A percentile compares a stretch with the other conserved stretches of the same genome.
Evolutionary conservation across 108 stramenopile genomes (phyloP).

Genomic region (Skeletonema grethae): DNA sequence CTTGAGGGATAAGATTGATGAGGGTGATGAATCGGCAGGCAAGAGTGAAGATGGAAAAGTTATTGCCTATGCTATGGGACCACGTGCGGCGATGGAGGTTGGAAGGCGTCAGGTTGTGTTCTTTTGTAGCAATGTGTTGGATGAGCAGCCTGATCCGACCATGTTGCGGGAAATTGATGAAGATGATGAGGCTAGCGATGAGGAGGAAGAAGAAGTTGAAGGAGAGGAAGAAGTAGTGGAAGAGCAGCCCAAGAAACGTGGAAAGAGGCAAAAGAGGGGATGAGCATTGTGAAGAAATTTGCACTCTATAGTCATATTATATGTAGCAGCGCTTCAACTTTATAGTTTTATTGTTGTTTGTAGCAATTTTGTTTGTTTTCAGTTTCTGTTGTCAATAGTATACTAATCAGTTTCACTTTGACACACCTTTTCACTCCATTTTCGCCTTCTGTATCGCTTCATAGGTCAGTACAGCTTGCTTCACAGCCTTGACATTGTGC

Average conservation of each 20-base stretch:
- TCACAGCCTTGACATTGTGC: constrained; percentile 85
- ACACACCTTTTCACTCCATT: not conserved
- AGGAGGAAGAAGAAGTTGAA: constrained; percentile 43
- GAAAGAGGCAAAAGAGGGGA: constrained; percentile 5
- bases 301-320: not conserved
- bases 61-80: constrained; percentile 80
- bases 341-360: not conserved
- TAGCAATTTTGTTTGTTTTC: not conserved
- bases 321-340: not conserved
- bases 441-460: constrained; percentile 66
- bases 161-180: constrained; percentile 85
- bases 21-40: constrained; percentile 26
- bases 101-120: constrained; percentile 79
- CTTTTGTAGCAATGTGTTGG: constrained; percentile 84
- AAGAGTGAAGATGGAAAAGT: constrained; percentile 54
- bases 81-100: constrained; percentile 78
- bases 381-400: not conserved
- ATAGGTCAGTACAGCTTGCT: constrained; percentile 71
- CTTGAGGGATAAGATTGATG: constrained; percentile 66
- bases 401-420: not conserved
- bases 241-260: constrained; percentile 8
- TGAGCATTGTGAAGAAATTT: not conserved
- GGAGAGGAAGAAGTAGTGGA: constrained; percentile 12
- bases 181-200: constrained; percentile 50
- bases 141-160: constrained; percentile 82